These are phyloP conservation scores for Auriscalpium orientale DNA, from an alignment of 768 basidiomycete genomes.

Conservation along the genomic window DNA sequence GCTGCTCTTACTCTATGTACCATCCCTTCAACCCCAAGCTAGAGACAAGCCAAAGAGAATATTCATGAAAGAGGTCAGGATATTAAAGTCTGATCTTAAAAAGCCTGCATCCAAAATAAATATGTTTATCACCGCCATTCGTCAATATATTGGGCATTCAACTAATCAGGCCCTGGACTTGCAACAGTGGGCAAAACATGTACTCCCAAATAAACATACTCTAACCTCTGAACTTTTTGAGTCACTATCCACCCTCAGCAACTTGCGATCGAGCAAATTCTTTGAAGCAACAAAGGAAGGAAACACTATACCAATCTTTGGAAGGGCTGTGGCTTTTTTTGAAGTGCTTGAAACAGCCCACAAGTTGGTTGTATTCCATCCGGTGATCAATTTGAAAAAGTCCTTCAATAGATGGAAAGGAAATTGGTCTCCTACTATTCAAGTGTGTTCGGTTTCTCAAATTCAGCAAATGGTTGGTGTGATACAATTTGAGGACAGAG, in stretches of 20 bases:
- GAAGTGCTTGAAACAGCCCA: neutral
- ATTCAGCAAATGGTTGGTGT: neutral
- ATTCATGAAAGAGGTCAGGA: neutral
- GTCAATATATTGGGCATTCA: neutral
- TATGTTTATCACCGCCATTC: neutral
- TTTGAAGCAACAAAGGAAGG: neutral
- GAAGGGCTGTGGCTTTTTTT: neutral
- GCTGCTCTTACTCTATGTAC: neutral
- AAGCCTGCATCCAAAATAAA: neutral
- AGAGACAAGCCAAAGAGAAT: neutral
- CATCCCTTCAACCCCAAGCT: neutral
- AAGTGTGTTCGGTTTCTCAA: neutral
- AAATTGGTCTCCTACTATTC: neutral
- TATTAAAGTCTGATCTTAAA: neutral
- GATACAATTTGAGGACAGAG: neutral
- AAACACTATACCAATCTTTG: neutral
- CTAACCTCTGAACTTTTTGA: neutral
- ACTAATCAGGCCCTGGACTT: neutral
- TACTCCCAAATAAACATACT: neutral
- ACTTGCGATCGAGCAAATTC: neutral
- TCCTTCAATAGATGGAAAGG: neutral
- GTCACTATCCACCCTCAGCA: neutral
- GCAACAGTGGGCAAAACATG: neutral
- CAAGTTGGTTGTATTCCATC: neutral
- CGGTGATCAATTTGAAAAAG: neutral